phyloP scores from a whole-genome alignment of 192 early-diverging fungal genomes.

The Podila verticillata region DNA sequence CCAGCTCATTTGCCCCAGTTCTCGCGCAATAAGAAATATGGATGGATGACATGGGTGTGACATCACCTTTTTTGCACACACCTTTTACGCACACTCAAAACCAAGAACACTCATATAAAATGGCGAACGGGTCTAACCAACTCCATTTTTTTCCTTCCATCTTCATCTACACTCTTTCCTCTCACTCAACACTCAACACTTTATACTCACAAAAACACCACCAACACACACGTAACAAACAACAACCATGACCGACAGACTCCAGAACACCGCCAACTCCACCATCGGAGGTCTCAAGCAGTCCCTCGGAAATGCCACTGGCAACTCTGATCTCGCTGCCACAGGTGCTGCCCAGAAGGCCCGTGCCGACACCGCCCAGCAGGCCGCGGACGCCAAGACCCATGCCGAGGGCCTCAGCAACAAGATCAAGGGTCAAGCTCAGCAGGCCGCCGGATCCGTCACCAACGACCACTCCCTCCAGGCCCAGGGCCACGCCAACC shows the following conservation, averaged over 20 bases:
- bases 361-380: neutral
- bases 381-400: neutral
- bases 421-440: neutral
- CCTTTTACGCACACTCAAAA: too few species aligned
- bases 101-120: too few species aligned
- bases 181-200: too few species aligned
- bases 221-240: neutral
- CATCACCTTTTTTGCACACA: too few species aligned
- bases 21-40: too few species aligned
- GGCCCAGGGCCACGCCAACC: neutral
- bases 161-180: neutral
- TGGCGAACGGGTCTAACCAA: too few species aligned
- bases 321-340: neutral
- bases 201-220: neutral
- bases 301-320: neutral
- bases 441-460: neutral
- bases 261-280: slow-evolving; percentile 1
- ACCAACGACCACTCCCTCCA: neutral
- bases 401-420: slow-evolving; percentile 3
- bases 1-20: too few species aligned
- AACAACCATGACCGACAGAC: neutral
- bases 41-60: too few species aligned
- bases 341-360: slow-evolving; percentile 1
- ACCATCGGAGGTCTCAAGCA: neutral
- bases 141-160: neutral